Percentiles rank a stretch among this genome's conserved stretches.
phyloP scores from a whole-genome alignment of 2,329 filamentous ascomycete species.

The Exophiala sp. region DNA sequence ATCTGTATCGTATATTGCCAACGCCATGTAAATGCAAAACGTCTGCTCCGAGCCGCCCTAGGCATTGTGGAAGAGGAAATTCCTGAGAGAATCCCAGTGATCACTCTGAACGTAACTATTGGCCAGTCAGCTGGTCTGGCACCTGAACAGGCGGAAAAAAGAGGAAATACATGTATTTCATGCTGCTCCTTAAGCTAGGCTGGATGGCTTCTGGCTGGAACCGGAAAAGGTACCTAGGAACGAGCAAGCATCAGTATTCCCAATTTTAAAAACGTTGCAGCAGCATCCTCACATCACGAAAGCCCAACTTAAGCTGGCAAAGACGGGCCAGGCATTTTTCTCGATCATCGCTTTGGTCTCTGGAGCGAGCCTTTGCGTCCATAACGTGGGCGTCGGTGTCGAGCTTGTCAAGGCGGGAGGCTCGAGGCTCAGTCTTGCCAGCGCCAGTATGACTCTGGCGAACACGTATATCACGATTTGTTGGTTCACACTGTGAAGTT shows the following conservation, averaged over 20 bases:
- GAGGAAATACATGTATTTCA: constrained; percentile 82
- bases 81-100: too few species aligned
- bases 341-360: constrained; percentile 47
- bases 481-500: constrained; percentile 19
- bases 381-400: constrained; percentile 26
- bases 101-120: too few species aligned
- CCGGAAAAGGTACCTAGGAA: constrained; percentile 67
- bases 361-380: constrained; percentile 31
- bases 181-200: constrained; percentile 85
- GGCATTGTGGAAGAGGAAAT: too few species aligned
- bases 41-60: too few species aligned
- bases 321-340: constrained; percentile 83
- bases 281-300: constrained; percentile 64
- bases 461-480: constrained; percentile 98
- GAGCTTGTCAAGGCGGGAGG: constrained; percentile 39
- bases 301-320: constrained; percentile 88
- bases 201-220: constrained; percentile 90
- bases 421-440: constrained; percentile 79
- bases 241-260: too few species aligned
- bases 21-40: too few species aligned
- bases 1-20: too few species aligned
- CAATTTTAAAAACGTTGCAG: too few species aligned
- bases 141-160: neutral
- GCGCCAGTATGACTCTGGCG: constrained; percentile 78
- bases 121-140: too few species aligned